Conservation (phyloP, 2,329 filamentous ascomycete genomes). For the Davidsoniella virescens region DNA sequence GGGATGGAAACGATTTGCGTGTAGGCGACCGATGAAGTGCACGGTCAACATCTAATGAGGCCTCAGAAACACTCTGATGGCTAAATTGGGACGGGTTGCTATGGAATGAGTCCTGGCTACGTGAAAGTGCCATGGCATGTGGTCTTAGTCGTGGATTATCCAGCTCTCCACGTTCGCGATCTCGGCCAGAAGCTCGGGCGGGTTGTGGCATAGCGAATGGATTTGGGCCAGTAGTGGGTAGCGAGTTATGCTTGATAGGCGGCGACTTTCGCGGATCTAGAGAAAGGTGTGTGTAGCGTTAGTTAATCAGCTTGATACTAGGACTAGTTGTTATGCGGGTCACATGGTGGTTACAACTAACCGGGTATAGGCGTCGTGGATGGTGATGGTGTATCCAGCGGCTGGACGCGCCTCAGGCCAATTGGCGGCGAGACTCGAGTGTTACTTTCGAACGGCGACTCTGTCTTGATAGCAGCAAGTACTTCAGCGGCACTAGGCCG, state of each 20-base stretch:
- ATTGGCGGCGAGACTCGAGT: neutral
- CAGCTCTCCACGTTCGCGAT: constrained; percentile 16
- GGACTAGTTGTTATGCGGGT: no score
- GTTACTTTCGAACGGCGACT: constrained; percentile 32
- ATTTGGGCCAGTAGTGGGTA: neutral
- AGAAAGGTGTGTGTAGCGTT: neutral
- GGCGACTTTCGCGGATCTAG: neutral
- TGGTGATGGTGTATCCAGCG: constrained; percentile 6
- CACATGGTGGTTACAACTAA: constrained; percentile 15
- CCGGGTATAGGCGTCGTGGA: neutral
- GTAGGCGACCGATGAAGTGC: constrained; percentile 14
- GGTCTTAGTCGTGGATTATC: constrained; percentile 17
- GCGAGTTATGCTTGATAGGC: neutral
- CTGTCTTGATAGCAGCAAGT: constrained; percentile 56
- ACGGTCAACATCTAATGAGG: neutral
- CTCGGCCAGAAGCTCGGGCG: neutral
- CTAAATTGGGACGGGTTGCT: no score
- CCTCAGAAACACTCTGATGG: no score
- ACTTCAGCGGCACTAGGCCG: constrained; percentile 80
- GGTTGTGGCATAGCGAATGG: neutral
- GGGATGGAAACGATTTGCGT: constrained; percentile 2
- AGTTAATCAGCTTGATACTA: neutral
- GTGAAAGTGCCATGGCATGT: constrained; percentile 2
- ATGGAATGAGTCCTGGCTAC: neutral
- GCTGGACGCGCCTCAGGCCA: constrained; percentile 8